These are phyloP conservation scores for Nakataea oryzae DNA, from an alignment of 2,329 filamentous ascomycete genomes.

Conservation along the genomic window DNA sequence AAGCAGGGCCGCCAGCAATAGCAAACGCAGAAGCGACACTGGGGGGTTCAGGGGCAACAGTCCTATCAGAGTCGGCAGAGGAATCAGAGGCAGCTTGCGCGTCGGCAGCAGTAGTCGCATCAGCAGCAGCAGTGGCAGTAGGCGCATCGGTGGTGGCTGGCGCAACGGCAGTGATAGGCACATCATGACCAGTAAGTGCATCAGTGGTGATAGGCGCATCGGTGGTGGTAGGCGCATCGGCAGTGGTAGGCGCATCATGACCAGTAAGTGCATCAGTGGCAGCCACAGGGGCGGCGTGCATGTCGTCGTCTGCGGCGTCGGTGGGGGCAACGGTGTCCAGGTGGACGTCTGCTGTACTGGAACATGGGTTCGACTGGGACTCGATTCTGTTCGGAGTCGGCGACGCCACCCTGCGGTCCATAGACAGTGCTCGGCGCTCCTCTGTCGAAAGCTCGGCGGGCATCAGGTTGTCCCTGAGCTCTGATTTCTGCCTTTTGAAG, in stretches of 20 bases:
- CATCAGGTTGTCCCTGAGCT: slow-evolving; percentile 62
- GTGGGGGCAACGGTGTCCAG: not conserved
- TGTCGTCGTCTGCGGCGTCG: not conserved
- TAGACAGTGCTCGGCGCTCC: slow-evolving; percentile 63
- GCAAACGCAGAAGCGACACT: too few species aligned
- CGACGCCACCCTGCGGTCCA: slow-evolving; percentile 36
- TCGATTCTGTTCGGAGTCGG: slow-evolving; percentile 23
- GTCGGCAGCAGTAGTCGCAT: too few species aligned
- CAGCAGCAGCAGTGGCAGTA: too few species aligned
- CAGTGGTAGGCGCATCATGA: not conserved
- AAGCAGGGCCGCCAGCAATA: too few species aligned
- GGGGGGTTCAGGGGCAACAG: too few species aligned
- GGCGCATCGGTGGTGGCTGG: too few species aligned
- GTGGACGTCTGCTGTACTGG: slow-evolving; percentile 36
- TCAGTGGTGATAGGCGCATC: too few species aligned
- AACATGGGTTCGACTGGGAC: slow-evolving; percentile 27
- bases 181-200: too few species aligned
- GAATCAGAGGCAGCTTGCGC: too few species aligned
- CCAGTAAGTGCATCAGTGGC: not conserved
- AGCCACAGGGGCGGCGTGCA: too few species aligned
- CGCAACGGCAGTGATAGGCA: too few species aligned
- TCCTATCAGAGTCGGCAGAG: too few species aligned
- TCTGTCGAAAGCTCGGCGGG: slow-evolving; percentile 51
- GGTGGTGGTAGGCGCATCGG: not conserved
- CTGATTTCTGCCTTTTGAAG: slow-evolving; percentile 74